Percentiles rank a stretch among this genome's conserved stretches.
These are phyloP conservation scores for Mayamaea pseudoterrestris DNA, from an alignment of 108 stramenopile genomes.

Conservation along the genomic window DNA sequence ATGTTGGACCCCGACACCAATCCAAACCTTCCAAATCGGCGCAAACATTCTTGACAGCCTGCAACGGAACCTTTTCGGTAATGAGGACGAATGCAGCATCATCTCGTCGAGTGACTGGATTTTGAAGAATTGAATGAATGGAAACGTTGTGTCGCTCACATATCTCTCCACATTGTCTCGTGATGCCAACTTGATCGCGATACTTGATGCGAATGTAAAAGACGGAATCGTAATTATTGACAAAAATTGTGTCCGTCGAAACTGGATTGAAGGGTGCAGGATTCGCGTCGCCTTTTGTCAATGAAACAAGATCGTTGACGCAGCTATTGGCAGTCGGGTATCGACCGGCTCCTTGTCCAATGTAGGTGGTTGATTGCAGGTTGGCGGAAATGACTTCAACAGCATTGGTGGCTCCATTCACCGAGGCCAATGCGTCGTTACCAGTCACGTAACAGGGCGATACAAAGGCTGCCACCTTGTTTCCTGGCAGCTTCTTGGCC, in stretches of 20 bases:
- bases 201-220: constrained; percentile 78
- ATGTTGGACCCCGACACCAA: constrained; percentile 73
- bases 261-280: constrained; percentile 61
- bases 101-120: constrained; percentile 50
- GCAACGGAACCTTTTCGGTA: constrained; percentile 66
- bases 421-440: constrained; percentile 54
- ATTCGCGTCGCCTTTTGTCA: constrained; percentile 66
- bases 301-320: constrained; percentile 72
- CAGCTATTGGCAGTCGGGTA: constrained; percentile 82
- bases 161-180: constrained; percentile 68
- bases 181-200: constrained; percentile 65
- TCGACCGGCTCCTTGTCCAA: constrained; percentile 82
- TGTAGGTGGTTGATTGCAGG: constrained; percentile 58
- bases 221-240: constrained; percentile 65
- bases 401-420: constrained; percentile 79
- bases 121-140: constrained; percentile 82
- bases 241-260: constrained; percentile 31
- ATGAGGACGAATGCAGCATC: constrained; percentile 79
- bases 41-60: constrained; percentile 45
- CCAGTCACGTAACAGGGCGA: constrained; percentile 68
- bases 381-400: constrained; percentile 70
- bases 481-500: constrained; percentile 38
- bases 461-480: constrained; percentile 68
- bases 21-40: constrained; percentile 62
- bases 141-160: constrained; percentile 76